These are phyloP conservation scores for Trichocladium antarcticum DNA, from an alignment of 495 filamentous ascomycete species.

Conservation along the genomic window DNA sequence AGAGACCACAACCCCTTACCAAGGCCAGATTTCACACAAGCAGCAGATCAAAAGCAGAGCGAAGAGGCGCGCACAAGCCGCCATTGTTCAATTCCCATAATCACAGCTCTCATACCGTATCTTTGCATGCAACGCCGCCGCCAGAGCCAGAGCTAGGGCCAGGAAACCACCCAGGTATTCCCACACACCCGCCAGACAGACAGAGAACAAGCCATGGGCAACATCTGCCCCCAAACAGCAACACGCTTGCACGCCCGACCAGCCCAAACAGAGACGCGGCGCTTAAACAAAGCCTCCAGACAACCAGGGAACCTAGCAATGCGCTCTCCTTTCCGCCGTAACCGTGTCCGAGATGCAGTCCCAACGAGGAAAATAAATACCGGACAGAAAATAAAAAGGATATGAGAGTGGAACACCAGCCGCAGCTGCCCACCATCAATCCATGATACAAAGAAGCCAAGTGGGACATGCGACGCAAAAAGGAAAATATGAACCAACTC, in stretches of 20 bases:
- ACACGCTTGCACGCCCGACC: constrained; percentile 14
- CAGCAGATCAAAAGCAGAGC: constrained; percentile 1
- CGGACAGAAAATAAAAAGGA: constrained; percentile 13
- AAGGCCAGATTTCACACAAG: too few species aligned
- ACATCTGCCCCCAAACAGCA: constrained; percentile 5
- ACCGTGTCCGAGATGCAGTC: constrained; percentile 26
- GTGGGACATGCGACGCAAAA: constrained; percentile 4
- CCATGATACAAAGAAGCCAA: constrained; percentile 21
- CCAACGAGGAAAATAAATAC: constrained; percentile 3
- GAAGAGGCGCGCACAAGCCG: constrained; percentile 13
- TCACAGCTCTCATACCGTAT: constrained; percentile 13
- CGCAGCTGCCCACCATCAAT: constrained; percentile 14
- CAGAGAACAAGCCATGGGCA: not conserved
- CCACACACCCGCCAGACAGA: not conserved
- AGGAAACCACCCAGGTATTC: not conserved
- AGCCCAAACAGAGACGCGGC: constrained; percentile 13
- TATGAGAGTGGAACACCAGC: constrained; percentile 10
- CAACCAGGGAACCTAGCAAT: constrained; percentile 9
- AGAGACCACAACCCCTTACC: too few species aligned
- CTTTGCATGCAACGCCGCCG: constrained; percentile 14
- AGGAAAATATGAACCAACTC: constrained; percentile 24
- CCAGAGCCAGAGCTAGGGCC: not conserved
- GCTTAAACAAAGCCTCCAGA: constrained; percentile 7
- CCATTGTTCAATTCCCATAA: constrained; percentile 12
- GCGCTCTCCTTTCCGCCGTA: constrained; percentile 5